Base-by-base conservation (phyloP, 1,284 basidiomycete genomes). In the Prillingera fragicola region DNA sequence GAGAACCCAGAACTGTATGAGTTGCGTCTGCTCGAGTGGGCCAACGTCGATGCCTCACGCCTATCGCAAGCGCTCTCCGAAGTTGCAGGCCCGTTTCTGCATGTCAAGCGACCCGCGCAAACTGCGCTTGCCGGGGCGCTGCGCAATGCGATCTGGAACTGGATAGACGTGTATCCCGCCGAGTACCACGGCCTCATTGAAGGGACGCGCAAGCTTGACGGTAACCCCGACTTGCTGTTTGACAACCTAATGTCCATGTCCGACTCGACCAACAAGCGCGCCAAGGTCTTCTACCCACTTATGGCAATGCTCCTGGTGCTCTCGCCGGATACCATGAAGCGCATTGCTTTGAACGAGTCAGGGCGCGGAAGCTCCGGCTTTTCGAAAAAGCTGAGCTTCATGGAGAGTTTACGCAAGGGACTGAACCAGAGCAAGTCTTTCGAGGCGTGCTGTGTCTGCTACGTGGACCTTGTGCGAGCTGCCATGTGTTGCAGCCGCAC, bases 121-220 rank as follows among this genome's bases (percentile, higher is more conserved):
- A 71, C 79, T 4, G 81, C 84, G 0, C 76, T 91, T 25, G 82
- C 87, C 0, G 73, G 80, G 6, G 81, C 84, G 15, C 75, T 96
- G 25, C 80, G 88, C 13, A 77, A 80, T 26, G 87, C 87, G 0
- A 77, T 95, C 23, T 94, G 90, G 89, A 87, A 87, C 49, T 96
- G 89, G 89, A 84, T 95, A 38, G 83, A 87, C 36, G 76, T 81
- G 13, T 86, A 84, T 61, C 85, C 88, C 0, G 71, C 75, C 10
- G 88, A 96, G 61, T 95, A 83, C 64, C 83, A 84, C 39, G 81
- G 84, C 4, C 75, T 83, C 4, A 76, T 88, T 31, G 75, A 78
- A 8, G 62, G 63, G 8, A 73, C 75, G 12, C 76, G 81, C 35
- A 80, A 82, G 27, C 73, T 87, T 13, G 89, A 91, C 47, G 85